phyloP scores from a whole-genome alignment of 208 protist species.

The Crithidia brevicula region DNA sequence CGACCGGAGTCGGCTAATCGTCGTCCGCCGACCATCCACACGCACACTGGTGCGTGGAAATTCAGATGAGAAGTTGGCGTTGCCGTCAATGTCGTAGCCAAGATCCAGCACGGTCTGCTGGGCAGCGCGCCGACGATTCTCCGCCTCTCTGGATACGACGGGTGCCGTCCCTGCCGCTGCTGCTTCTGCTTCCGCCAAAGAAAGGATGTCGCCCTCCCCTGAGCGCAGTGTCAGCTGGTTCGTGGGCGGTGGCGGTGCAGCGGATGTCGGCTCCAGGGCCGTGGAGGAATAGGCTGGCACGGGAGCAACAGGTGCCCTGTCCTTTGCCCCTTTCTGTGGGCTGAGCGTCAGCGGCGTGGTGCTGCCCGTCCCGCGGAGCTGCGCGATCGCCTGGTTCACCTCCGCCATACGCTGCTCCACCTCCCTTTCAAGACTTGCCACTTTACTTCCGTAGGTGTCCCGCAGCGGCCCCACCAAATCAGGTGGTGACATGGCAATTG shows the following conservation, averaged over 20 bases:
- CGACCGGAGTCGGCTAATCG: conserved; percentile 57
- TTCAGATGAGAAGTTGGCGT: neutral
- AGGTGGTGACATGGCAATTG: neutral
- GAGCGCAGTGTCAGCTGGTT: conserved; percentile 25
- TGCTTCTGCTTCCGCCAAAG: too few species aligned
- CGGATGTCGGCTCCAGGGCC: neutral
- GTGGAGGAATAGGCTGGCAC: neutral
- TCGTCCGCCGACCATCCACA: conserved; percentile 13
- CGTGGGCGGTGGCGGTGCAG: neutral
- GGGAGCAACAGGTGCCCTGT: neutral
- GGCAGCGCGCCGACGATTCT: conserved; percentile 2
- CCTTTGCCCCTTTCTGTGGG: neutral
- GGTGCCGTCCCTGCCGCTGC: neutral
- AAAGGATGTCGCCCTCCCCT: neutral
- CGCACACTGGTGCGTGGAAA: neutral
- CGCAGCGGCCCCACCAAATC: conserved; percentile 31
- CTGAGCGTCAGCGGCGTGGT: conserved; percentile 12
- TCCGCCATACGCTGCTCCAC: conserved; percentile 88
- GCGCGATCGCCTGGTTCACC: conserved; percentile 78
- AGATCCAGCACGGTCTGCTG: conserved; percentile 26
- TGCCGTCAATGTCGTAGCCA: conserved; percentile 3
- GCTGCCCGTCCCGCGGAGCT: conserved; percentile 41
- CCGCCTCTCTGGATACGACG: neutral
- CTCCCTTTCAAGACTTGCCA: conserved; percentile 75
- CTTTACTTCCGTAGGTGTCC: conserved; percentile 61